Conservation (phyloP, 2,329 filamentous ascomycete genomes). For the Botrytis hyacinthi region DNA sequence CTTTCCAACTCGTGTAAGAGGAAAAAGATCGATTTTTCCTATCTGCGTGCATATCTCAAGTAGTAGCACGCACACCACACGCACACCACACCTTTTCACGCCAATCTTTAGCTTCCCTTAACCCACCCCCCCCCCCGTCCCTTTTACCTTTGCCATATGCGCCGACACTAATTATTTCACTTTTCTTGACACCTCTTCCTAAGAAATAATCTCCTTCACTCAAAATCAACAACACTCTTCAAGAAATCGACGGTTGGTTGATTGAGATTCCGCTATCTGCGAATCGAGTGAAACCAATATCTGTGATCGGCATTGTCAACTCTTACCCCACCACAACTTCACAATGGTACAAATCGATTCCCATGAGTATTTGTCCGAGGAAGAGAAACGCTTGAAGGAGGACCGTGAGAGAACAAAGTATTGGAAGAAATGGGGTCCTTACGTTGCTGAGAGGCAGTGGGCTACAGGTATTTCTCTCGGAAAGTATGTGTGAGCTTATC, state of each 20-base stretch:
- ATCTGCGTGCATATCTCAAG: neutral
- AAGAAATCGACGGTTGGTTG: neutral
- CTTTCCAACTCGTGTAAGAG: neutral
- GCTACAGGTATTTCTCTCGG: constrained; percentile 65
- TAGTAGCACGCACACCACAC: neutral
- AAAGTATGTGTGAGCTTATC: constrained; percentile 8
- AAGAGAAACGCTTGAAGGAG: constrained; percentile 86
- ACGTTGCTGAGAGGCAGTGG: constrained; percentile 93
- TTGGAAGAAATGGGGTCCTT: constrained; percentile 98
- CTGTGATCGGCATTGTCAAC: constrained; percentile 8
- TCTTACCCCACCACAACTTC: constrained; percentile 9
- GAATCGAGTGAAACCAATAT: neutral
- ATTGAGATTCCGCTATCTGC: neutral
- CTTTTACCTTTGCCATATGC: constrained; percentile 1
- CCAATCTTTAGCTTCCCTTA: neutral
- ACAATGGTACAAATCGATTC: constrained; percentile 87
- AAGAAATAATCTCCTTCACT: neutral
- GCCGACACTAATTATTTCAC: neutral
- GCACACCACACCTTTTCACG: neutral
- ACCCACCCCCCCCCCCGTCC: neutral
- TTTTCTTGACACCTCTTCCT: neutral
- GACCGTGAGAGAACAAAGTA: constrained; percentile 82
- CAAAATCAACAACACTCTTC: constrained; percentile 4
- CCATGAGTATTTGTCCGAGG: constrained; percentile 81
- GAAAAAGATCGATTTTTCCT: neutral